Evolutionary conservation across 75 land plant species (phyloP), one percentile per base, ranked within the genome.

Genomic region (Cupressus sempervirens): DNA sequence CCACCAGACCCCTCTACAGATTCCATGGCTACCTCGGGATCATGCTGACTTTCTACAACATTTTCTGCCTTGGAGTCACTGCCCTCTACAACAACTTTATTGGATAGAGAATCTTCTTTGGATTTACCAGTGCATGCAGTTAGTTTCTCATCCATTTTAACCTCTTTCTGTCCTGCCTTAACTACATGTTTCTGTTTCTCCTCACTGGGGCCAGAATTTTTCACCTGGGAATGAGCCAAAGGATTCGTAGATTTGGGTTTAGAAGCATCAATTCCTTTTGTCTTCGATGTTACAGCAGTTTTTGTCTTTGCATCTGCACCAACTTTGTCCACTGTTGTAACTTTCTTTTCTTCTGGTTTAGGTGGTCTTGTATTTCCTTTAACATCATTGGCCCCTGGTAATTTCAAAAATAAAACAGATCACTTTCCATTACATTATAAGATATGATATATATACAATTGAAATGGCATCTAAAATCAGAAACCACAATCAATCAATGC

Each of bases 1-100:
- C 81, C 70, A 36, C 67, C 87, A 20, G 38, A 52, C 52, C 45
- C 82, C 29, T 86, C 84, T 46, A 30, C 72, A 16, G 34, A 82
- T 30, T 76, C 89, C 50, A 54, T 74, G 38, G 38, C 30, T 35
- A 38, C 82, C 58, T 12, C 32, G 36, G 50, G 81, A 52, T 53
- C 11, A 18, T 26, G 5, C 30, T 2, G 77, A 75, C 36, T 10
- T 74, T 36, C 76, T 74, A 35, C 34, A 34, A 15, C 76, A 32
- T 32, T 36, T 75, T 75, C 77, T 9, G 18, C 18, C 77, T 75
- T 75, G 38, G 14, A 32, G 41, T 41, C 80, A 77, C 32, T 8
- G 7, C 74, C 12, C 32, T 72, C 73, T n/a, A 9, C 32, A 9
- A 32, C 12, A 29, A 32, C 35, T 72, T 72, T 72, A 11, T 72